These are phyloP conservation scores for Dendrobium huoshanense DNA, from an alignment of 106 monocot genomes.

Conservation along the genomic window DNA sequence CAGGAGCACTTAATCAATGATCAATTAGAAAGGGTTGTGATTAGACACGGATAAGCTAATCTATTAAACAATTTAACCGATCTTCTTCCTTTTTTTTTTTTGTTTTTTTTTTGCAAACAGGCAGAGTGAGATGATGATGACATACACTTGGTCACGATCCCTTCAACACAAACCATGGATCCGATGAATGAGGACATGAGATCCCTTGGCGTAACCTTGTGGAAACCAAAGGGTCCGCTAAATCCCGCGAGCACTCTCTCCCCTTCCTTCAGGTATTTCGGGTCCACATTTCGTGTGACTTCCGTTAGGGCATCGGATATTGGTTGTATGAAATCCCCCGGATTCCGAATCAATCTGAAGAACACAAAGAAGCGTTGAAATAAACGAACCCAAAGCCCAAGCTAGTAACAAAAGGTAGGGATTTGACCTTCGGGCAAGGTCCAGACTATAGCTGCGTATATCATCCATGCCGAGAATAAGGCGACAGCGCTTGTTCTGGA, in stretches of 20 bases:
- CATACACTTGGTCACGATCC: constrained; percentile 97
- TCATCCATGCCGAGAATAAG: constrained; percentile 80
- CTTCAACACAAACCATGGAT: constrained; percentile 93
- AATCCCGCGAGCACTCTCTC: constrained; percentile 81
- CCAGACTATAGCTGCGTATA: constrained; percentile 74
- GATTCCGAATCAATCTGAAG: constrained; percentile 84
- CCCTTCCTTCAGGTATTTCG: constrained; percentile 80
- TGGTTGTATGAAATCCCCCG: constrained; percentile 72
- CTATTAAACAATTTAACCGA: too few relatives aligned
- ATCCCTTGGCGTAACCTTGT: constrained; percentile 89
- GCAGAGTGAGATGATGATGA: neutral
- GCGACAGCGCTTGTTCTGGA: constrained; percentile 64
- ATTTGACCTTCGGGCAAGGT: constrained; percentile 74
- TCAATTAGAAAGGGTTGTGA: too few relatives aligned
- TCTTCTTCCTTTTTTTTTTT: too few relatives aligned
- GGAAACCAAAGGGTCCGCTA: constrained; percentile 83
- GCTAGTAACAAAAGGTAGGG: neutral
- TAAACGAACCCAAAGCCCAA: neutral
- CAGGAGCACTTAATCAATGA: too few relatives aligned
- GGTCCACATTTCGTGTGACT: constrained; percentile 48
- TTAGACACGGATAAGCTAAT: too few relatives aligned
- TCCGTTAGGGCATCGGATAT: constrained; percentile 86
- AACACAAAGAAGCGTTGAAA: neutral
- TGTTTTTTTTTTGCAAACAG: neutral
- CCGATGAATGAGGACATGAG: constrained; percentile 98